Conservation (phyloP, 2,329 filamentous ascomycete genomes). For the Amesomyces nigricolor region DNA sequence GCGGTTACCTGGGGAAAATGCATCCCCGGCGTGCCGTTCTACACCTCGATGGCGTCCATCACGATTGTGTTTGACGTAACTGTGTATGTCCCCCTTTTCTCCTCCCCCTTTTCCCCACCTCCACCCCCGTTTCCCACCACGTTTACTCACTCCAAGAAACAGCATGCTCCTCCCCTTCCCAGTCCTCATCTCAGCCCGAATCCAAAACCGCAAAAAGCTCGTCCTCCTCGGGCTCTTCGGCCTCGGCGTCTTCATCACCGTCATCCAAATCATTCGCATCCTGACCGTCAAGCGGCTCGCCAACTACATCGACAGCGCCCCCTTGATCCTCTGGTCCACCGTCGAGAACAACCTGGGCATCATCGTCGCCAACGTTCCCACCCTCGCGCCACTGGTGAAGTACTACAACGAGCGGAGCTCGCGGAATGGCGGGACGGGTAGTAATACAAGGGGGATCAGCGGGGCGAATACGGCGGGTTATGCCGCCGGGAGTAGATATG, state of each 20-base stretch:
- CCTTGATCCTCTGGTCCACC: slow-evolving; percentile 32
- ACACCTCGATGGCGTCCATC: slow-evolving; percentile 37
- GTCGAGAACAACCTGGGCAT: slow-evolving; percentile 31
- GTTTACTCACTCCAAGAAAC: no score
- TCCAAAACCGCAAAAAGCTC: slow-evolving; percentile 37
- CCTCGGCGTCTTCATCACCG: slow-evolving; percentile 46
- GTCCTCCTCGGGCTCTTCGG: slow-evolving; percentile 40
- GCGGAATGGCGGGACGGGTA: background rate
- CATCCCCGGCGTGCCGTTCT: slow-evolving; percentile 37
- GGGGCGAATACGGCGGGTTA: no score
- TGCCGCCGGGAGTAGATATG: background rate
- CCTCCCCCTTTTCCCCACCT: background rate
- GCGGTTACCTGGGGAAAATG: slow-evolving; percentile 35
- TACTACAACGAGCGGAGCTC: slow-evolving; percentile 23
- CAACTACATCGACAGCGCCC: slow-evolving; percentile 42
- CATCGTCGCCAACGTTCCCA: slow-evolving; percentile 30
- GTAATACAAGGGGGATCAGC: background rate
- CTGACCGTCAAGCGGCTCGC: slow-evolving; percentile 41
- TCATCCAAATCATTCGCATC: slow-evolving; percentile 47
- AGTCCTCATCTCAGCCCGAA: slow-evolving; percentile 33
- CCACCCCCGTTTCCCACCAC: no score
- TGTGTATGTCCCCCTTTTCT: slow-evolving; percentile 30
- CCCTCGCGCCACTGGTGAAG: slow-evolving; percentile 28
- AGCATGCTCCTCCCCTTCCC: slow-evolving; percentile 39
- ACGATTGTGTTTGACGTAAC: slow-evolving; percentile 39